These are phyloP conservation scores for Tolypocladium amazonense DNA, from an alignment of 2,329 filamentous ascomycete genomes.

Conservation along the genomic window DNA sequence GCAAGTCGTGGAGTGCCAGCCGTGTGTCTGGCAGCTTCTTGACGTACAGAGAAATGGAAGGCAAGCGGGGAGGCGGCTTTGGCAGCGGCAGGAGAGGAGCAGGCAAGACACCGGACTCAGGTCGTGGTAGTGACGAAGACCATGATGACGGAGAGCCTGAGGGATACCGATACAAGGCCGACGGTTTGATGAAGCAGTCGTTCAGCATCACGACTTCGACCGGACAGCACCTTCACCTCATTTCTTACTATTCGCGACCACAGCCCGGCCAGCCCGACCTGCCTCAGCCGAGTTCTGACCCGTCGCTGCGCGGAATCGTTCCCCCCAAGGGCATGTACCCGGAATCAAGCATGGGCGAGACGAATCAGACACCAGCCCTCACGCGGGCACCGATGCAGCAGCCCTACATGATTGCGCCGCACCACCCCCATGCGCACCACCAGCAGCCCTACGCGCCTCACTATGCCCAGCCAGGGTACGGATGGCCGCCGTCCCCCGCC, in stretches of 20 bases:
- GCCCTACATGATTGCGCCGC: conserved; percentile 25
- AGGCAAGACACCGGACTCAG: conserved; percentile 76
- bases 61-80: conserved; percentile 80
- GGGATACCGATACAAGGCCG: conserved; percentile 88
- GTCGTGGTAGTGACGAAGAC: conserved; percentile 72
- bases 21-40: conserved; percentile 94
- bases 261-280: conserved; percentile 63
- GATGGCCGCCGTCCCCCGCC: conserved; percentile 45
- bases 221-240: conserved; percentile 86
- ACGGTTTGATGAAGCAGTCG: conserved; percentile 98
- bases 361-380: conserved; percentile 68
- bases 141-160: conserved; percentile 78
- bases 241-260: conserved; percentile 88
- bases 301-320: conserved; percentile 67
- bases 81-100: conserved; percentile 44
- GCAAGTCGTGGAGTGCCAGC: conserved; percentile 98
- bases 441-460: conserved; percentile 26
- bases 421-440: conserved; percentile 14
- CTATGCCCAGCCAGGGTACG: conserved; percentile 34
- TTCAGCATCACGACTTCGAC: conserved; percentile 95
- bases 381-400: conserved; percentile 61
- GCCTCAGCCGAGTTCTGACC: conserved; percentile 72
- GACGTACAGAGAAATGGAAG: conserved; percentile 98
- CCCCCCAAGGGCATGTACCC: conserved; percentile 95
- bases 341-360: conserved; percentile 84